Conservation (phyloP, 2,329 filamentous ascomycete species). For the Cladophialophora immunda region DNA sequence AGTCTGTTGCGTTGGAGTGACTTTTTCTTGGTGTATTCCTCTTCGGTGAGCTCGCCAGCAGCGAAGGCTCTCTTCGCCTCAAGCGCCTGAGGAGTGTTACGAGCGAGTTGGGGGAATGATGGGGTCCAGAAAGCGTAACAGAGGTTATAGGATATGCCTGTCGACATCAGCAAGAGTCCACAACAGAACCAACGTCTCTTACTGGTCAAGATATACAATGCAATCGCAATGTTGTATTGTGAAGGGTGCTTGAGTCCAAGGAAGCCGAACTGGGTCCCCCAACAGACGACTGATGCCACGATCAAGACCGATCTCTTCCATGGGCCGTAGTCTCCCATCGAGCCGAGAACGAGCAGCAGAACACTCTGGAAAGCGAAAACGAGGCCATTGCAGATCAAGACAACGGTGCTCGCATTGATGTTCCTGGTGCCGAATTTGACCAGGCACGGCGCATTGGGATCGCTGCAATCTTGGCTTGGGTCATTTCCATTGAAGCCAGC, state of each 20-base stretch:
- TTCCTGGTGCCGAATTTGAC: not conserved
- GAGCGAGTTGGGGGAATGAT: not conserved
- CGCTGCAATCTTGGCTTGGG: slow-evolving; percentile 1
- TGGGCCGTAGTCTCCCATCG: slow-evolving; percentile 11
- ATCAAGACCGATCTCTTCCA: slow-evolving; percentile 15
- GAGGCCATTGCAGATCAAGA: slow-evolving; percentile 2
- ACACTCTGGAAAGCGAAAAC: slow-evolving; percentile 1
- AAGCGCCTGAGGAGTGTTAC: not conserved
- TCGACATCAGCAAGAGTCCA: not conserved
- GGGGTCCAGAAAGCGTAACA: not conserved
- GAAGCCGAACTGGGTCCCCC: slow-evolving; percentile 3
- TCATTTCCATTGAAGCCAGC: not conserved
- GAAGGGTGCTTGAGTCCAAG: slow-evolving; percentile 8
- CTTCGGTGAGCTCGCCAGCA: not conserved
- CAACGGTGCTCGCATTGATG: not conserved
- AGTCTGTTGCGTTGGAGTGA: not conserved
- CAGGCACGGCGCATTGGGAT: not conserved
- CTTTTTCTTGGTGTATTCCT: not conserved
- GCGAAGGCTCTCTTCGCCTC: not conserved
- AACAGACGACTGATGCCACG: slow-evolving; percentile 2
- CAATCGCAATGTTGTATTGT: slow-evolving; percentile 11
- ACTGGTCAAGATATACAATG: slow-evolving; percentile 3
- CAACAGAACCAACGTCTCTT: not conserved
- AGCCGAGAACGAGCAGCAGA: slow-evolving; percentile 1
- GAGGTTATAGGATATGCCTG: not conserved